A percentile compares a stretch with the other conserved stretches of the same genome.
These are phyloP conservation scores for Magnusiomyces sp. DNA, from an alignment of 1,139 yeast genomes.

Conservation along the genomic window DNA sequence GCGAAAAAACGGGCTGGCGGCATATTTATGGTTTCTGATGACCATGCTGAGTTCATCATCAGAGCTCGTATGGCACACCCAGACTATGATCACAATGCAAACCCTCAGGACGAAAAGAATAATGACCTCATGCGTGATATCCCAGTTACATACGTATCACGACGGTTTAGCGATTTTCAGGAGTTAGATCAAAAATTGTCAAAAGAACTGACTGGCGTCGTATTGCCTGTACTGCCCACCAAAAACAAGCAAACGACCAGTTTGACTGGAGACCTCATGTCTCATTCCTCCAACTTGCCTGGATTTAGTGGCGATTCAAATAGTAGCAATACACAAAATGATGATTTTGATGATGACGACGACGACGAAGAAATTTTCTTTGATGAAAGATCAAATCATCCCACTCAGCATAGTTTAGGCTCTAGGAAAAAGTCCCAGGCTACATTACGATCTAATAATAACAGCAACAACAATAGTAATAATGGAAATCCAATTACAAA, in stretches of 20 bases:
- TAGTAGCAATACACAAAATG: no score
- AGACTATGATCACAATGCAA: conserved; percentile 18
- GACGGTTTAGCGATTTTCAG: conserved; percentile 61
- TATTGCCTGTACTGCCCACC: conserved; percentile 56
- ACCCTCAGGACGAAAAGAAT: neutral
- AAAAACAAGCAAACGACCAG: conserved; percentile 36
- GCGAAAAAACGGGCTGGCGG: conserved; percentile 14
- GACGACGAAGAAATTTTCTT: conserved; percentile 16
- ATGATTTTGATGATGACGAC: conserved; percentile 11
- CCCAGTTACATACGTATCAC: conserved; percentile 42
- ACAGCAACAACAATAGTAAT: conserved; percentile 1
- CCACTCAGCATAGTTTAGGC: no score
- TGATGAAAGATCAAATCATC: conserved; percentile 1
- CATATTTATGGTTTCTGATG: conserved; percentile 26
- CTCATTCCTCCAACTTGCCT: no score
- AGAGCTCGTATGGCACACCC: conserved; percentile 25
- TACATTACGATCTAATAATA: no score
- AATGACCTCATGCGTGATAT: conserved; percentile 23
- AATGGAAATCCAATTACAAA: no score
- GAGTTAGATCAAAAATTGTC: conserved; percentile 45
- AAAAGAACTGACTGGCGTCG: conserved; percentile 59
- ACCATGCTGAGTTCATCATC: conserved; percentile 27
- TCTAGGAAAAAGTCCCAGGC: no score
- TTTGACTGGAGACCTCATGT: no score
- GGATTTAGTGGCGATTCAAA: no score